phyloP scores from a whole-genome alignment of 2,329 filamentous ascomycete genomes.

The Coniochaeta ligniaria region DNA sequence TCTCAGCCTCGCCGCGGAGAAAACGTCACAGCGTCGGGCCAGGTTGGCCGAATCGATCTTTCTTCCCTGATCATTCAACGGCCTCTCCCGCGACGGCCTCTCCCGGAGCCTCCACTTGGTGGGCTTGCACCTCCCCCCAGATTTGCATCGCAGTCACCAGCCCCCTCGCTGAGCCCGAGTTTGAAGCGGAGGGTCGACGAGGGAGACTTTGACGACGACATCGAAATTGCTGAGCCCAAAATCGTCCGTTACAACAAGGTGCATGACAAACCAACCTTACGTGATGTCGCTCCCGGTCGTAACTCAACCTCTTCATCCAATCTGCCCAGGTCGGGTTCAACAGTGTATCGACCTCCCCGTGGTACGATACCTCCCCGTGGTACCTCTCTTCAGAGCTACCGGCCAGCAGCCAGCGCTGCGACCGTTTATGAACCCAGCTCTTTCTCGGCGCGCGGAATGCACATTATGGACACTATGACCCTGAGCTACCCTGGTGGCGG shows the following conservation, averaged over 20 bases:
- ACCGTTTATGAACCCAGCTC: not conserved
- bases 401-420: not conserved
- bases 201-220: slow-evolving; percentile 10
- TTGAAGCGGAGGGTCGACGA: slow-evolving; percentile 13
- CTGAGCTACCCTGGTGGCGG: not conserved
- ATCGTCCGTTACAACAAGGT: slow-evolving; percentile 6
- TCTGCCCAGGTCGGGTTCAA: not conserved
- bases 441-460: not conserved
- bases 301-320: not conserved
- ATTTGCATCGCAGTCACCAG: slow-evolving; percentile 4
- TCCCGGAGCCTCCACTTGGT: slow-evolving; percentile 20
- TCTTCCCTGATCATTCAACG: slow-evolving; percentile 17
- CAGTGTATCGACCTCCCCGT: not conserved
- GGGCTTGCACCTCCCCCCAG: slow-evolving; percentile 7
- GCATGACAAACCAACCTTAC: not conserved
- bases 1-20: not conserved
- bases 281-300: not conserved
- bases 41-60: not conserved
- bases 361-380: not conserved
- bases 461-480: not conserved
- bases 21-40: slow-evolving; percentile 5
- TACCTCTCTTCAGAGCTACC: not conserved
- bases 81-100: slow-evolving; percentile 20
- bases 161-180: slow-evolving; percentile 17
- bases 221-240: slow-evolving; percentile 17